Evolutionary conservation across 495 filamentous ascomycete genomes (phyloP).

Genomic region (Ascobolus immersus): DNA sequence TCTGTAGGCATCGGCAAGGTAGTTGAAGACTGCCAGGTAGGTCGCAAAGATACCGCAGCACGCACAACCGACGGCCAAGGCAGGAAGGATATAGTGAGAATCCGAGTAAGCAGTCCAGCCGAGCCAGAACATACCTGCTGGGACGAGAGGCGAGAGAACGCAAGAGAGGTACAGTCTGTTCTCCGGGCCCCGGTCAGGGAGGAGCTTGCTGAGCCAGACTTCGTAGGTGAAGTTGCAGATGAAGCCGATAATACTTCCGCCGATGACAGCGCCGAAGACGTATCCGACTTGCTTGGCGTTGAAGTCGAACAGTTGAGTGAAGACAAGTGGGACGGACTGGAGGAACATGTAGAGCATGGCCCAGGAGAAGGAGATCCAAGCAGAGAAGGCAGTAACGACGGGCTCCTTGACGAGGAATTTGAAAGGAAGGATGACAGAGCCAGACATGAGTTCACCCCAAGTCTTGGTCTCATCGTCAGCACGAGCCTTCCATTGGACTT

Average conservation of each 20-base stretch:
- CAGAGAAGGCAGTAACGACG: slow-evolving; percentile 80
- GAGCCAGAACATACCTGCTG: slow-evolving; percentile 59
- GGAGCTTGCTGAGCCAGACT: slow-evolving; percentile 18
- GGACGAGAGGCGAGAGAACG: slow-evolving; percentile 29
- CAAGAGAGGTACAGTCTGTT: slow-evolving; percentile 63
- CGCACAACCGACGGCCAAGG: slow-evolving; percentile 41
- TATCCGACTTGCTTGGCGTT: slow-evolving; percentile 37
- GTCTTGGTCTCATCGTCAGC: slow-evolving; percentile 56
- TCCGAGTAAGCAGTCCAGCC: slow-evolving; percentile 42
- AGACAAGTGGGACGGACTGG: slow-evolving; percentile 42
- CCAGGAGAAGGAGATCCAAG: slow-evolving; percentile 83
- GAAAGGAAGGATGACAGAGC: slow-evolving; percentile 60
- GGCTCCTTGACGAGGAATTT: slow-evolving; percentile 69
- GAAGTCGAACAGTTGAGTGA: slow-evolving; percentile 42
- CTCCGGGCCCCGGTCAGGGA: slow-evolving; percentile 30
- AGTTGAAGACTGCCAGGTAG: slow-evolving; percentile 82
- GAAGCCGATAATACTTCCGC: slow-evolving; percentile 43
- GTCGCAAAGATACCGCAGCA: slow-evolving; percentile 76
- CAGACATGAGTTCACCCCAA: slow-evolving; percentile 41
- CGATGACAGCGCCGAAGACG: slow-evolving; percentile 47
- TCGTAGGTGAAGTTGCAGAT: slow-evolving; percentile 32
- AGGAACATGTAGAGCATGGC: slow-evolving; percentile 51
- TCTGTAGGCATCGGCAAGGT: slow-evolving; percentile 77
- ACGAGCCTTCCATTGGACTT: slow-evolving; percentile 65
- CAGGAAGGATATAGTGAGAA: slow-evolving; percentile 54